Percentiles rank a stretch among this genome's conserved stretches.
These are phyloP conservation scores for Sophora flavescens DNA, from an alignment of 306 rosid genomes.

Conservation along the genomic window DNA sequence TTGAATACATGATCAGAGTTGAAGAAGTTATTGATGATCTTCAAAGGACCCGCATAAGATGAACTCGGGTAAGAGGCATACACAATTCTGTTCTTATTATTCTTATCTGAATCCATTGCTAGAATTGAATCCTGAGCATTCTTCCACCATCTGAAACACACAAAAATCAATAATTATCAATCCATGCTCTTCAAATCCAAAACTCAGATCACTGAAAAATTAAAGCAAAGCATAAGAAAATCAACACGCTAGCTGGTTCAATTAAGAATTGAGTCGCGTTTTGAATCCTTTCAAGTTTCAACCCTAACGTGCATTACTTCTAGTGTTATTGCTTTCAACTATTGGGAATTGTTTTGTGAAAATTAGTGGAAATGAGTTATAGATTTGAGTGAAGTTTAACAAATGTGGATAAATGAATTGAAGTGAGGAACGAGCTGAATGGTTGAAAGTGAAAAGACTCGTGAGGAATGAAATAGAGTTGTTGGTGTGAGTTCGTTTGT, in stretches of 20 bases:
- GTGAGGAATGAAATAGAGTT: too few species aligned
- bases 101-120: constrained; percentile 58
- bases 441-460: too few species aligned
- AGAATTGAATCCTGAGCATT: constrained; percentile 78
- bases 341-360: background rate
- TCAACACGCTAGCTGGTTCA: constrained; percentile 7
- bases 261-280: constrained; percentile 32
- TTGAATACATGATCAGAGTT: constrained; percentile 81
- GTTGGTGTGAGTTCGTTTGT: too few species aligned
- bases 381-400: too few species aligned
- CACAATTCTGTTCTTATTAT: constrained; percentile 61
- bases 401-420: too few species aligned
- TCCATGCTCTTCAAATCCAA: too few species aligned
- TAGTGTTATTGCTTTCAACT: constrained; percentile 34
- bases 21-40: constrained; percentile 88
- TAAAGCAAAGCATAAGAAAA: constrained; percentile 12
- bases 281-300: constrained; percentile 29
- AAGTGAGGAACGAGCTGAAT: too few species aligned
- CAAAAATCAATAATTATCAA: too few species aligned
- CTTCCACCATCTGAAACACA: constrained; percentile 96
- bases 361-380: constrained; percentile 14
- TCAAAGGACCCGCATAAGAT: constrained; percentile 82
- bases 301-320: constrained; percentile 39
- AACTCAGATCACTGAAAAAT: constrained; percentile 45
- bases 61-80: constrained; percentile 71